Conservation (phyloP, 768 basidiomycete species). For the Tulasnella sp. region DNA sequence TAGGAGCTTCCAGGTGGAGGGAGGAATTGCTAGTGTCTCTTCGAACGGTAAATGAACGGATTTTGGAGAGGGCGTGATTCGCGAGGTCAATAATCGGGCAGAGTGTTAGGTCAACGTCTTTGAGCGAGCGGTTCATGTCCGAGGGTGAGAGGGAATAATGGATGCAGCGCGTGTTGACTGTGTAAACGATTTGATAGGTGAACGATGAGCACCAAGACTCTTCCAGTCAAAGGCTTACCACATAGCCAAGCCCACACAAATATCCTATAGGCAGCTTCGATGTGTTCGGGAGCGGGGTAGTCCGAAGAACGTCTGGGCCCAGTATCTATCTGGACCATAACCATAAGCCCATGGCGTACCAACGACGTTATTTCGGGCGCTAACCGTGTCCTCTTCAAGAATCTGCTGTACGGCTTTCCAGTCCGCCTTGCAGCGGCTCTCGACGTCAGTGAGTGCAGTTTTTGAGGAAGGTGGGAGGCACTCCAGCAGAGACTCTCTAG, state of each 20-base stretch:
- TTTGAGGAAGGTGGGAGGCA: constrained; percentile 56
- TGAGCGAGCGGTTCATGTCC: constrained; percentile 48
- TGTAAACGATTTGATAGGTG: constrained; percentile 20
- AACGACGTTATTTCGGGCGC: neutral
- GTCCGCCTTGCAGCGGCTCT: constrained; percentile 59
- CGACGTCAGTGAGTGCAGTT: constrained; percentile 50
- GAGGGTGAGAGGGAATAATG: constrained; percentile 46
- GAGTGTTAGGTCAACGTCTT: constrained; percentile 75
- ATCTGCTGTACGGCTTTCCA: constrained; percentile 48
- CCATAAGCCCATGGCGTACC: neutral
- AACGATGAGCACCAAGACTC: constrained; percentile 22
- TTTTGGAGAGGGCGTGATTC: constrained; percentile 58
- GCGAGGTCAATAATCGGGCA: constrained; percentile 92
- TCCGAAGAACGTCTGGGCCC: neutral
- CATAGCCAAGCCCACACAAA: constrained; percentile 93
- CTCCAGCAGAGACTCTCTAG: constrained; percentile 45
- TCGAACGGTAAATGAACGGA: constrained; percentile 39
- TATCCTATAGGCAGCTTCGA: constrained; percentile 44
- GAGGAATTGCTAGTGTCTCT: constrained; percentile 1
- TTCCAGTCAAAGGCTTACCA: constrained; percentile 52
- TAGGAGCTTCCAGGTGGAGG: constrained; percentile 18
- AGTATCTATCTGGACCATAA: neutral
- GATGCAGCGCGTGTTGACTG: constrained; percentile 92
- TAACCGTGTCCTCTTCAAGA: neutral
- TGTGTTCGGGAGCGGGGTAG: neutral